Percentiles rank a stretch among this genome's conserved stretches.
Evolutionary conservation across 2,329 filamentous ascomycete species (phyloP).

Genomic region (Pseudogymnoascus sp.): DNA sequence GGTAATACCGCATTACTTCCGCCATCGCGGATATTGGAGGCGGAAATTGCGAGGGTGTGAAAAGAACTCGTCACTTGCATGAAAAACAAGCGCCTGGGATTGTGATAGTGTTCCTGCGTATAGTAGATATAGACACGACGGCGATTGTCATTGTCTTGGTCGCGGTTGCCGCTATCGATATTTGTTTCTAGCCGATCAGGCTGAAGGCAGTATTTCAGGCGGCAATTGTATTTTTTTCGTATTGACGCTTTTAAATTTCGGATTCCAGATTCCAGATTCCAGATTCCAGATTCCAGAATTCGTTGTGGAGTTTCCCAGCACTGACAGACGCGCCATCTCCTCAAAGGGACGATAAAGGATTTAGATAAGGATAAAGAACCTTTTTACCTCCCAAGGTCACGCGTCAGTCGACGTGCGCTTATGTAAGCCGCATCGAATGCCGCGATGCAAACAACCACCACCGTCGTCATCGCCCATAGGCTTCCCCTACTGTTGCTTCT

Average conservation of each 20-base stretch:
- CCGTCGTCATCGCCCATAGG: neutral
- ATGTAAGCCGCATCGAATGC: conserved; percentile 3
- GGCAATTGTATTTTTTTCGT: neutral
- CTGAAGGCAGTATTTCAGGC: neutral
- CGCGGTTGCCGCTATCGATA: neutral
- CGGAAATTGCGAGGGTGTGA: neutral
- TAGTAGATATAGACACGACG: neutral
- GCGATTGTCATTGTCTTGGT: neutral
- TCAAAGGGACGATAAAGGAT: neutral
- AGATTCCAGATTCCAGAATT: neutral
- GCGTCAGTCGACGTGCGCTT: neutral
- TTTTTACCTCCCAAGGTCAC: conserved; percentile 4
- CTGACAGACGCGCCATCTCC: neutral
- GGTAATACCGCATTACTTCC: conserved; percentile 3
- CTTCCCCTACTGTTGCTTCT: neutral
- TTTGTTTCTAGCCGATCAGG: neutral
- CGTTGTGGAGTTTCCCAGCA: neutral
- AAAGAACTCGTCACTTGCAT: neutral
- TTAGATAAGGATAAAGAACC: neutral
- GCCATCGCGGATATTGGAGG: neutral
- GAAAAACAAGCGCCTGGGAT: neutral
- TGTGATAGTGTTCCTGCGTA: conserved; percentile 2
- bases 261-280: neutral
- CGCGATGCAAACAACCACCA: conserved; percentile 3
- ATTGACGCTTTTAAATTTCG: neutral